phyloP scores from a whole-genome alignment of 139 green algal genomes.

The Diplosphaera chodatii region DNA sequence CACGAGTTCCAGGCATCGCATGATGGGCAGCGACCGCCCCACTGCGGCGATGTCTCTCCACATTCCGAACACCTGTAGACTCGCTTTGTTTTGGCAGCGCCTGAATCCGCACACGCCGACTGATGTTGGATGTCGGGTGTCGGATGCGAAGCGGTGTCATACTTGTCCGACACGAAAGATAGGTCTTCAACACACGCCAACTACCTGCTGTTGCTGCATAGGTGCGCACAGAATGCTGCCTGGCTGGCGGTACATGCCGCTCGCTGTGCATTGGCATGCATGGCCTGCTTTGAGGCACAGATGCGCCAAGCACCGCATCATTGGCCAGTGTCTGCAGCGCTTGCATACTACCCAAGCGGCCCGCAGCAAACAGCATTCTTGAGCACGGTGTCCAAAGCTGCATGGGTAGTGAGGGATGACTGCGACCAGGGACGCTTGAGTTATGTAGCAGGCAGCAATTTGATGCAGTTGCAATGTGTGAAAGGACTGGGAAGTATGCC shows the following conservation, averaged over 20 bases:
- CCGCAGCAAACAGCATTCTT: not conserved
- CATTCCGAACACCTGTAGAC: constrained; percentile 51
- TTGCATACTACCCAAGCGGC: not conserved
- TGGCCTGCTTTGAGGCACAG: not conserved
- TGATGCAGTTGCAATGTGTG: too few species aligned
- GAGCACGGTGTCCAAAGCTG: not conserved
- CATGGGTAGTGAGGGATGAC: too few species aligned
- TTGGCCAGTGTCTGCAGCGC: not conserved
- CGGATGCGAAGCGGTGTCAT: too few species aligned
- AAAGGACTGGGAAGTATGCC: too few species aligned
- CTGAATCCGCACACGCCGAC: too few species aligned
- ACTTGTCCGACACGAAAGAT: too few species aligned
- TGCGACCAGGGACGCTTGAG: too few species aligned
- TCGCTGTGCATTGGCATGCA: not conserved
- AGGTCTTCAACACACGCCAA: too few species aligned
- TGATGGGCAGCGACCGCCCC: constrained; percentile 49
- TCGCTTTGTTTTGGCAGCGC: constrained; percentile 23
- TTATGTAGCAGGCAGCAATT: too few species aligned
- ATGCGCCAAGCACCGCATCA: too few species aligned
- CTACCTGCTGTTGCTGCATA: not conserved
- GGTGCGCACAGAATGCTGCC: not conserved
- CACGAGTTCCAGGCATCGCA: constrained; percentile 54
- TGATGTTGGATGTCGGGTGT: too few species aligned
- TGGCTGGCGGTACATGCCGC: not conserved
- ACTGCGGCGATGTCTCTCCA: constrained; percentile 42